These are phyloP conservation scores for Bretziella fagacearum DNA, from an alignment of 2,329 filamentous ascomycete genomes.

Conservation along the genomic window DNA sequence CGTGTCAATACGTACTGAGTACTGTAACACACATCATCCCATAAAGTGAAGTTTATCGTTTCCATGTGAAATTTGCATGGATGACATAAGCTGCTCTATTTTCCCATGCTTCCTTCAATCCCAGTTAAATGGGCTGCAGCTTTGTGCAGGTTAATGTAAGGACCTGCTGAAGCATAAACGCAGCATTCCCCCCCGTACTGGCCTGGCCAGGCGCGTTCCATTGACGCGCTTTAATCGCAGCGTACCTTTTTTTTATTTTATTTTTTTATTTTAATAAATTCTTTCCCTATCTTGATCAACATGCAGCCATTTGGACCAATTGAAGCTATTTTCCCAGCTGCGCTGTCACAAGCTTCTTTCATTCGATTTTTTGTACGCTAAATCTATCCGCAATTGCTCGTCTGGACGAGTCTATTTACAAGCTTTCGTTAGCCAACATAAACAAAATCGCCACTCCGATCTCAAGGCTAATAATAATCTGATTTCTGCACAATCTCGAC, in stretches of 20 bases:
- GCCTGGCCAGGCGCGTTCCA: slow-evolving; percentile 1
- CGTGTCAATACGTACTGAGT: no score
- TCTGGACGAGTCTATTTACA: not conserved
- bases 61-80: no score
- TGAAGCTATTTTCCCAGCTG: not conserved
- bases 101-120: not conserved
- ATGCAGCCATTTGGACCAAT: no score
- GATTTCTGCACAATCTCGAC: no score
- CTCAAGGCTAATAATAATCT: no score
- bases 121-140: not conserved
- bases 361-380: not conserved
- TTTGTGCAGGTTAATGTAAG: slow-evolving; percentile 1
- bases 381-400: not conserved
- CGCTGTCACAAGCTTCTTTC: no score
- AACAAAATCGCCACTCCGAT: not conserved
- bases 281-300: not conserved
- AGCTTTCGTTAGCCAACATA: not conserved
- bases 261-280: not conserved
- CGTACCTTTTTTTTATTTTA: not conserved
- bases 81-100: not conserved
- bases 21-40: no score
- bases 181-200: not conserved
- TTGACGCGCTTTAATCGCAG: slow-evolving; percentile 2
- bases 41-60: no score
- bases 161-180: not conserved